phyloP scores from a whole-genome alignment of 352 stramenopile species.

The Globisporangium heterothallicum region DNA sequence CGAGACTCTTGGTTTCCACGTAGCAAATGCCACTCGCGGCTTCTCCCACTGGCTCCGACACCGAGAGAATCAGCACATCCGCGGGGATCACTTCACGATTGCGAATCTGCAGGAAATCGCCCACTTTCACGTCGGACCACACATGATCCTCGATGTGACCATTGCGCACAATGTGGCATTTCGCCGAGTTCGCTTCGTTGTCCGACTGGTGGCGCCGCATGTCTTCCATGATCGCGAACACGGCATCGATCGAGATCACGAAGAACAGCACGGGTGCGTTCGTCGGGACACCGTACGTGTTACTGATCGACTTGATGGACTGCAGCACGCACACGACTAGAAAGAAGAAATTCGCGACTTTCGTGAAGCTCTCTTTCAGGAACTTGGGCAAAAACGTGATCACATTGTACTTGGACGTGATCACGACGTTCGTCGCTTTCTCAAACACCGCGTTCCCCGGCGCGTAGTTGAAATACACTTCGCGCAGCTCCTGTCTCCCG shows the following conservation, averaged over 20 bases:
- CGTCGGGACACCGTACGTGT: slow-evolving; percentile 78
- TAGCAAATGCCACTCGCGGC: slow-evolving; percentile 82
- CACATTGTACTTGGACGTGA: slow-evolving; percentile 89
- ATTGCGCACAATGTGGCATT: slow-evolving; percentile 64
- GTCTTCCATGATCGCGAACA: slow-evolving; percentile 90
- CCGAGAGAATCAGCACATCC: slow-evolving; percentile 77
- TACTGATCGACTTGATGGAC: slow-evolving; percentile 73
- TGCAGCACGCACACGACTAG: slow-evolving; percentile 89
- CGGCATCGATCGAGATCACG: slow-evolving; percentile 87
- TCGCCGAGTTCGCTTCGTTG: slow-evolving; percentile 71
- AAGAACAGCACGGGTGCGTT: slow-evolving; percentile 81
- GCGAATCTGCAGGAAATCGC: slow-evolving; percentile 68
- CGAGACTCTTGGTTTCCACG: slow-evolving; percentile 88
- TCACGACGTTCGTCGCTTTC: slow-evolving; percentile 76
- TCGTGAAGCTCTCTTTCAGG: slow-evolving; percentile 82
- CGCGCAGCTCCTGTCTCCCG: slow-evolving; percentile 26
- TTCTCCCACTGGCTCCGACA: slow-evolving; percentile 62
- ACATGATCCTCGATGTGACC: slow-evolving; percentile 67
- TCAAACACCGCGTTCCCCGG: slow-evolving; percentile 58
- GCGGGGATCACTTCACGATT: slow-evolving; percentile 84
- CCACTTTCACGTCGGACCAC: slow-evolving; percentile 82
- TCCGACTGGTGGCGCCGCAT: slow-evolving; percentile 71
- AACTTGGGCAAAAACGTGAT: slow-evolving; percentile 88
- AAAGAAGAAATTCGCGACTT: slow-evolving; percentile 93
- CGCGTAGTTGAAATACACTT: slow-evolving; percentile 75